These are phyloP conservation scores for Ceratobasidium theobromae DNA, from an alignment of 1,284 basidiomycete species.

Conservation along the genomic window DNA sequence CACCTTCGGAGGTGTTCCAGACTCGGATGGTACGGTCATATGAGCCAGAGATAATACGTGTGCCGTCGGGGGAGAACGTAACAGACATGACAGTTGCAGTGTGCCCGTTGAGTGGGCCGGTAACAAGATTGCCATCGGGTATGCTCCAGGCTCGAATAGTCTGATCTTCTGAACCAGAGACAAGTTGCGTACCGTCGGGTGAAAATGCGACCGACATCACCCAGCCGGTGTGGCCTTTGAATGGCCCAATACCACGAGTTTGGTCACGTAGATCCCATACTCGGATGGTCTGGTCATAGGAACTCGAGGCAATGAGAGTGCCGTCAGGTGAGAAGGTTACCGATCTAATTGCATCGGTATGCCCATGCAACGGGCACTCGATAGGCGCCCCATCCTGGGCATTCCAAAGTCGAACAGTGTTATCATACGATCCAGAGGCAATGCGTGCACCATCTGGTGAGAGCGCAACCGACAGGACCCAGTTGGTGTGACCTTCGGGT, in stretches of 20 bases:
- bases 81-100: too few relatives aligned
- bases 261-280: constrained; percentile 2
- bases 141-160: constrained; percentile 10
- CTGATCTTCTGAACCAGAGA: constrained; percentile 6
- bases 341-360: too few relatives aligned
- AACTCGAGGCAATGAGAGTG: too few relatives aligned
- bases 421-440: constrained; percentile 27
- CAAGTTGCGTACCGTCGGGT: constrained; percentile 16
- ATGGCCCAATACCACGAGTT: neutral
- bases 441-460: too few relatives aligned
- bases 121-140: neutral
- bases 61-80: too few relatives aligned
- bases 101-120: too few relatives aligned
- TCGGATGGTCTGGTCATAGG: constrained; percentile 12
- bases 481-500: constrained; percentile 19
- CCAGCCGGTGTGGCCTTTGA: neutral
- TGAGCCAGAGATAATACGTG: too few relatives aligned
- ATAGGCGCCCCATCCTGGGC: neutral
- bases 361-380: neutral
- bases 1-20: too few relatives aligned
- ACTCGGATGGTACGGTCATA: too few relatives aligned
- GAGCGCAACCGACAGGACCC: constrained; percentile 18
- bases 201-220: constrained; percentile 13
- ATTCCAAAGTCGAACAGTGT: constrained; percentile 31
- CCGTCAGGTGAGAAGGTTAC: too few relatives aligned